Conservation (phyloP, 1,139 yeast genomes). For the Candida gigantensis region DNA sequence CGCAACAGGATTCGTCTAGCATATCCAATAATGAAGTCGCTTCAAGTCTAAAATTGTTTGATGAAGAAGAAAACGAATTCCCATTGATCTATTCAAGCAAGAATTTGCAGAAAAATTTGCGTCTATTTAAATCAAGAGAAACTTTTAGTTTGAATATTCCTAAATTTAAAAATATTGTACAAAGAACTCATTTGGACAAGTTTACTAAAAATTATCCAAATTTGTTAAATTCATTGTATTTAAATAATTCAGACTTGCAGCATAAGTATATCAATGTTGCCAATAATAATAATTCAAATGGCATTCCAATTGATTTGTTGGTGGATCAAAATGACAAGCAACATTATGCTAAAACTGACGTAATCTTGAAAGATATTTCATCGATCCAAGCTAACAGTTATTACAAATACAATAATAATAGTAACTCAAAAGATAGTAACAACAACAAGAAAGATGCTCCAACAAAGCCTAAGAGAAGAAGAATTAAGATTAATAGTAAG, state of each 20-base stretch:
- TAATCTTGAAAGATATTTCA: conserved; percentile 44
- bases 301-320: conserved; percentile 41
- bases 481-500: conserved; percentile 38
- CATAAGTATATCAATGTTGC: conserved; percentile 4
- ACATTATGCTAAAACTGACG: conserved; percentile 31
- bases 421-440: too few relatives aligned
- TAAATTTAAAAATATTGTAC: conserved; percentile 55
- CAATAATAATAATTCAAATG: conserved; percentile 23
- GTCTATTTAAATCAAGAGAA: conserved; percentile 76
- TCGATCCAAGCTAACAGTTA: conserved; percentile 48
- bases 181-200: conserved; percentile 51
- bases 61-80: conserved; percentile 14
- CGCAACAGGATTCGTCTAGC: conserved; percentile 2
- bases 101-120: conserved; percentile 67
- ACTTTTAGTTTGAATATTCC: conserved; percentile 72
- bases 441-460: conserved; percentile 14
- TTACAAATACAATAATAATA: conserved; percentile 30
- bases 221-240: conserved; percentile 35
- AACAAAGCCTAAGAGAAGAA: conserved; percentile 50
- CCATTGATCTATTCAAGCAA: conserved; percentile 52
- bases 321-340: conserved; percentile 23
- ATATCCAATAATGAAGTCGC: conserved; percentile 2
- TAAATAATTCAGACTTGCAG: conserved; percentile 10
- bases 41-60: conserved; percentile 12
- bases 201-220: conserved; percentile 41